Conservation (phyloP, 371 early-diverging fungal species). For the Actinomucor elegans region DNA sequence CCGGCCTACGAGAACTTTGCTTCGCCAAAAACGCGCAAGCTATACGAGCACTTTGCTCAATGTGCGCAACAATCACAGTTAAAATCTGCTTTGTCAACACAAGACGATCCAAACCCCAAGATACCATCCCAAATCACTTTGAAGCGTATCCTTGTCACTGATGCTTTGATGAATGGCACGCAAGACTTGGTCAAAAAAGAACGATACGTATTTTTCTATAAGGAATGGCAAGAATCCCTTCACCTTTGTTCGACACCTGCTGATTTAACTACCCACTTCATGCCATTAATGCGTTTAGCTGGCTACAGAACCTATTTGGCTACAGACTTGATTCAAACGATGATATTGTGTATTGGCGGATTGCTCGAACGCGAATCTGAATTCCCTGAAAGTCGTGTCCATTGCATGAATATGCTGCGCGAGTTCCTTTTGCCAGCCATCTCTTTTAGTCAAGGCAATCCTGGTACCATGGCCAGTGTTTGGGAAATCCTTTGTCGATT, state of each 20-base stretch:
- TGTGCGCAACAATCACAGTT: constrained; percentile 34
- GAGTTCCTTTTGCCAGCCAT: constrained; percentile 75
- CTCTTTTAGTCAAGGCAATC: constrained; percentile 68
- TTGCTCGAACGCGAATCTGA: constrained; percentile 33
- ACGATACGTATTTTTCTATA: constrained; percentile 60
- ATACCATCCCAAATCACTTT: constrained; percentile 23
- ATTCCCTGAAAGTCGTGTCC: constrained; percentile 19
- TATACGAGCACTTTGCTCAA: constrained; percentile 15
- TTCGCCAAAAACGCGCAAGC: constrained; percentile 23
- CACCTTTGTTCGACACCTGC: constrained; percentile 35
- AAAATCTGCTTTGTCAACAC: constrained; percentile 15
- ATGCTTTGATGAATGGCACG: constrained; percentile 24
- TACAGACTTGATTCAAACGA: constrained; percentile 39
- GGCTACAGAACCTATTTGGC: constrained; percentile 53
- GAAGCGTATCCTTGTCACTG: constrained; percentile 23
- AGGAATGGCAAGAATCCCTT: constrained; percentile 53
- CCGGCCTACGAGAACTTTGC: constrained; percentile 52
- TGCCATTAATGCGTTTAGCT: constrained; percentile 50
- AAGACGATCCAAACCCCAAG: constrained; percentile 16
- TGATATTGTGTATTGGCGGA: constrained; percentile 41
- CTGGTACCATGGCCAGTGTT: constrained; percentile 69
- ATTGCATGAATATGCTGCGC: constrained; percentile 67
- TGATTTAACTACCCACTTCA: constrained; percentile 44
- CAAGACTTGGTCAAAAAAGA: constrained; percentile 30
- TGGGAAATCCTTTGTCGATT: constrained; percentile 74